Percentiles rank a stretch among this genome's conserved stretches.
Evolutionary conservation across 2,329 filamentous ascomycete genomes (phyloP).

Genomic region (Venturia pyrina): DNA sequence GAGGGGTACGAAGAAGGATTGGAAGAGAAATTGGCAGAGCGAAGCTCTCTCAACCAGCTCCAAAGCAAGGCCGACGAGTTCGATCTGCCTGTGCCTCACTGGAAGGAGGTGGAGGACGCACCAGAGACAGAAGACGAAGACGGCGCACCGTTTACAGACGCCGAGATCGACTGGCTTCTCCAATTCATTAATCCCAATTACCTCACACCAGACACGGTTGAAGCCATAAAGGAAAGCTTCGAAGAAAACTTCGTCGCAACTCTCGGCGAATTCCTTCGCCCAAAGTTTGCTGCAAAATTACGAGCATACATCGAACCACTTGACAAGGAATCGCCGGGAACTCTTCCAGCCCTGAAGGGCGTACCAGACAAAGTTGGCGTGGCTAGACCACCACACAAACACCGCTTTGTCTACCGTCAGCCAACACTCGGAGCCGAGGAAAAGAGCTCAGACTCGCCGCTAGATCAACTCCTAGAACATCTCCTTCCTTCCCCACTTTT

Average conservation of each 20-base stretch:
- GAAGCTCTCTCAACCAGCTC: conserved; percentile 85
- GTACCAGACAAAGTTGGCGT: conserved; percentile 47
- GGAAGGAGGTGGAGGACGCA: conserved; percentile 32
- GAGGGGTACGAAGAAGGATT: conserved; percentile 82
- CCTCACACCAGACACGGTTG: conserved; percentile 81
- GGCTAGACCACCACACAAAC: conserved; percentile 86
- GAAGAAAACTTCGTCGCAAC: conserved; percentile 75
- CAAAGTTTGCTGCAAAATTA: conserved; percentile 66
- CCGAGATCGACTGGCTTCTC: conserved; percentile 80
- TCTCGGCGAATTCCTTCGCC: conserved; percentile 65
- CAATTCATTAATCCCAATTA: conserved; percentile 86
- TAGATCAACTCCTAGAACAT: conserved; percentile 70
- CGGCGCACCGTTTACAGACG: conserved; percentile 54
- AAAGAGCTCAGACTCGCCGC: conserved; percentile 35
- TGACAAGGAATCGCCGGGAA: conserved; percentile 15
- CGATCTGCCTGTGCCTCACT: conserved; percentile 62
- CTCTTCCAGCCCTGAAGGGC: conserved; percentile 22
- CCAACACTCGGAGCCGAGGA: conserved; percentile 29
- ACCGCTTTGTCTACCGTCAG: conserved; percentile 79
- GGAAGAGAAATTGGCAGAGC: conserved; percentile 78
- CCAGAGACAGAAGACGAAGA: conserved; percentile 37
- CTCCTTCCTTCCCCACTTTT: conserved; percentile 80
- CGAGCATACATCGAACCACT: conserved; percentile 54
- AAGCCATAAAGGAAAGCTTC: conserved; percentile 72
- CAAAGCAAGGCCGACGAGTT: conserved; percentile 83